Evolutionary conservation across 805 yeast genomes (phyloP).

Genomic region (Cyberlindnera americana): DNA sequence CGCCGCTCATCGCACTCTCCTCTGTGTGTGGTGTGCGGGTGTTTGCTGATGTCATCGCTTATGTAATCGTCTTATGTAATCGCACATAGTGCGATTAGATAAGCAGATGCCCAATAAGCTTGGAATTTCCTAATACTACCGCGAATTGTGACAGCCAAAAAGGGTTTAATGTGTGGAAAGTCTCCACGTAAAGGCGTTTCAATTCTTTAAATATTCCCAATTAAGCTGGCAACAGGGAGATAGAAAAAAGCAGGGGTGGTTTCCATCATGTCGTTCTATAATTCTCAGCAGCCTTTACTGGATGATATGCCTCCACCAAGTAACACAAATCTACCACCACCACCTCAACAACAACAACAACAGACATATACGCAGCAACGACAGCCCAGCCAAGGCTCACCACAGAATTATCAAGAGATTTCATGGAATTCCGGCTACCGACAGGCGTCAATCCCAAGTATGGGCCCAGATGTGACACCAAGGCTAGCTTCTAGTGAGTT

Average conservation of each 20-base stretch:
- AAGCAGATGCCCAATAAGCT: too few relatives aligned
- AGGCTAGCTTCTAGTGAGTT: slow-evolving; percentile 13
- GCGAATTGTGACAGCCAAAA: neutral
- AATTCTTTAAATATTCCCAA: too few relatives aligned
- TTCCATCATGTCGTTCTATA: slow-evolving; percentile 23
- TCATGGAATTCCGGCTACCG: slow-evolving; percentile 25
- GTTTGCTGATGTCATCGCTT: too few relatives aligned
- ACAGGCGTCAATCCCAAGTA: slow-evolving; percentile 17
- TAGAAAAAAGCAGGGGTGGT: too few relatives aligned
- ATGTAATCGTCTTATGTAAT: too few relatives aligned
- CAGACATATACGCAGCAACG: slow-evolving; percentile 2
- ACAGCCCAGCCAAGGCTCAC: slow-evolving; percentile 4
- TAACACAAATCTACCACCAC: slow-evolving; percentile 7
- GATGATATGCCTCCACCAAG: slow-evolving; percentile 12
- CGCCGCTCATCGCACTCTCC: too few relatives aligned
- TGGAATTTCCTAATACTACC: too few relatives aligned
- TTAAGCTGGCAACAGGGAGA: too few relatives aligned
- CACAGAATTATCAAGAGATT: slow-evolving; percentile 17
- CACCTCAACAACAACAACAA: slow-evolving; percentile 5
- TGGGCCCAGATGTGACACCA: slow-evolving; percentile 20
- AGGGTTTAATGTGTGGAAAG: too few relatives aligned
- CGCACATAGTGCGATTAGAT: too few relatives aligned
- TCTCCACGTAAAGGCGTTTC: too few relatives aligned
- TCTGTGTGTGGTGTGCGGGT: too few relatives aligned
- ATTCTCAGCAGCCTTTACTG: slow-evolving; percentile 24